phyloP scores from a whole-genome alignment of 2,329 filamentous ascomycete genomes.

The Neofusicoccum laricinum region DNA sequence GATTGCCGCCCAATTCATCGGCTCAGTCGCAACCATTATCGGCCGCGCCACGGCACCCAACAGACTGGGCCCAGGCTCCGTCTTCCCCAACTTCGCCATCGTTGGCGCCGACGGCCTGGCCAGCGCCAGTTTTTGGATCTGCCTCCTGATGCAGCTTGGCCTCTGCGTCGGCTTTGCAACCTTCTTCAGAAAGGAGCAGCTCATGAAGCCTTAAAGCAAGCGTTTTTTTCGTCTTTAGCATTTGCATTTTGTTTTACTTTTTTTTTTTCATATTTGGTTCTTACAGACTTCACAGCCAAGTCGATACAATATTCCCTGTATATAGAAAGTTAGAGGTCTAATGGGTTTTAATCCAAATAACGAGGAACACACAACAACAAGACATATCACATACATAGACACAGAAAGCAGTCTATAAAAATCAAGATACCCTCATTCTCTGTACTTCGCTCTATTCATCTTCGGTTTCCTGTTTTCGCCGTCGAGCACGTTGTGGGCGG shows the following conservation, averaged over 20 bases:
- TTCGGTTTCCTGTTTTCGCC: not conserved
- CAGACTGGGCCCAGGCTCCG: conserved; percentile 57
- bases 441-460: not conserved
- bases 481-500: not conserved
- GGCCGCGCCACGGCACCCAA: conserved; percentile 61
- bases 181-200: conserved; percentile 59
- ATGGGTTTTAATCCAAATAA: not conserved
- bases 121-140: conserved; percentile 61
- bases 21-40: conserved; percentile 60
- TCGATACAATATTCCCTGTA: not conserved
- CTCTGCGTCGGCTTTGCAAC: conserved; percentile 58
- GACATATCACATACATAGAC: not conserved
- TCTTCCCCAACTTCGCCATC: conserved; percentile 61
- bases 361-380: not conserved
- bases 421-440: not conserved
- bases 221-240: not conserved
- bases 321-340: not conserved
- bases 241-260: not conserved
- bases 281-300: not conserved
- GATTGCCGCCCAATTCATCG: conserved; percentile 60
- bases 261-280: not conserved
- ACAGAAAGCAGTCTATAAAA: not conserved
- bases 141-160: conserved; percentile 54
- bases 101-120: conserved; percentile 46
- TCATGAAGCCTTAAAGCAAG: conserved; percentile 48